Evolutionary conservation across 2,329 filamentous ascomycete genomes (phyloP).

Genomic region (Hymenoscyphus repandus): DNA sequence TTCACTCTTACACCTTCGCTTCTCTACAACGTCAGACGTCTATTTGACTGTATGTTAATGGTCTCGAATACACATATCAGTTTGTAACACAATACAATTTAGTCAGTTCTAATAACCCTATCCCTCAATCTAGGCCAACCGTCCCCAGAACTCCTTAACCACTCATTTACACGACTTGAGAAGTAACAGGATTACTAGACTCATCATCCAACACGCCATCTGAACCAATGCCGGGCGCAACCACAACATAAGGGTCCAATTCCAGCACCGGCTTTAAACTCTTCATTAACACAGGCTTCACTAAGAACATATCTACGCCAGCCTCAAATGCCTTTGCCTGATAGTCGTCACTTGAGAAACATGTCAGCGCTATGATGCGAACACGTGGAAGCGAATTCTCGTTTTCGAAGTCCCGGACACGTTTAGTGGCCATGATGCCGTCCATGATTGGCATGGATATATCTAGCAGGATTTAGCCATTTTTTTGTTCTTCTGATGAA

Average conservation of each 20-base stretch:
- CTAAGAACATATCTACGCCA: conserved; percentile 48
- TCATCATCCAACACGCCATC: background rate
- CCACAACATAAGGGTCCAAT: conserved; percentile 11
- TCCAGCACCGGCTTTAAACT: conserved; percentile 15
- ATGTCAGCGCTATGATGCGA: conserved; percentile 47
- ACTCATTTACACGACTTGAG: no score
- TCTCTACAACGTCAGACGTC: no score
- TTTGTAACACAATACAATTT: no score
- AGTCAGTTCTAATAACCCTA: no score
- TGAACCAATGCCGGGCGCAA: background rate
- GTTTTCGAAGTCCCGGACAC: conserved; percentile 42
- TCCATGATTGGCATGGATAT: conserved; percentile 52
- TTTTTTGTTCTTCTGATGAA: background rate
- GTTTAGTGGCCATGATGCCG: conserved; percentile 40
- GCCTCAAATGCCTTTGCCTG: conserved; percentile 43
- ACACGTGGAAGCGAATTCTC: conserved; percentile 35
- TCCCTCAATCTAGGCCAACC: no score
- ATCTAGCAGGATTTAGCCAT: conserved; percentile 33
- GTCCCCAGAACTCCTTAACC: no score
- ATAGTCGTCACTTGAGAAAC: conserved; percentile 42
- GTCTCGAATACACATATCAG: no score
- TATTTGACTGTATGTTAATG: no score
- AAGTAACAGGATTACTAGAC: no score
- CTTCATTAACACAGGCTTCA: conserved; percentile 40
- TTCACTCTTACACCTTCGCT: no score